phyloP scores from a whole-genome alignment of 768 basidiomycete species.

The Boletus rubroflammeus region DNA sequence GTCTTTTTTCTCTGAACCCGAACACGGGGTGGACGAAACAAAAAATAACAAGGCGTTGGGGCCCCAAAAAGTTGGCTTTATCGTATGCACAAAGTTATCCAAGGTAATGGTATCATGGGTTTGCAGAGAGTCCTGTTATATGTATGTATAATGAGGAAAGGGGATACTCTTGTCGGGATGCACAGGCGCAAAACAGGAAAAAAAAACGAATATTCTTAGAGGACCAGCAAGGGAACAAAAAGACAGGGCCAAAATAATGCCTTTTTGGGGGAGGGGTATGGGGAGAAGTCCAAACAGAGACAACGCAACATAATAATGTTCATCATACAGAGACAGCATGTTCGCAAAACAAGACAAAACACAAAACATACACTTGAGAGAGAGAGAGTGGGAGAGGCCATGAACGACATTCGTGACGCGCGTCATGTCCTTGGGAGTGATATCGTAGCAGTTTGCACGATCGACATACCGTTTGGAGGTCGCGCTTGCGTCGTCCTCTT shows the following conservation, averaged over 20 bases:
- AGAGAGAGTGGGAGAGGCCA: too few species aligned
- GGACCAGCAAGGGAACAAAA: background rate
- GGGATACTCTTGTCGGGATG: slow-evolving; percentile 18
- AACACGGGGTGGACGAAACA: background rate
- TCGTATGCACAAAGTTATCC: slow-evolving; percentile 16
- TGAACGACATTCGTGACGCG: background rate
- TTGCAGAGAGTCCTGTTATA: background rate
- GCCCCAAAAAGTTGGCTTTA: slow-evolving; percentile 6
- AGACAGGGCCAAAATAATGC: background rate
- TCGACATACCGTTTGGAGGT: slow-evolving; percentile 24
- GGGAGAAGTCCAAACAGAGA: background rate
- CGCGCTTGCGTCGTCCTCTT: slow-evolving; percentile 53
- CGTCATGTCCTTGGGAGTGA: slow-evolving; percentile 27
- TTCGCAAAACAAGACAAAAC: slow-evolving; percentile 2
- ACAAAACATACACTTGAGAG: background rate
- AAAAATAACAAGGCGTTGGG: background rate
- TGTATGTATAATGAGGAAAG: background rate
- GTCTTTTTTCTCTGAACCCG: background rate
- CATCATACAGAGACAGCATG: slow-evolving; percentile 12
- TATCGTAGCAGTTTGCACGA: slow-evolving; percentile 26
- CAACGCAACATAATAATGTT: slow-evolving; percentile 1
- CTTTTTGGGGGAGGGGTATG: background rate
- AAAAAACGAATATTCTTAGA: too few species aligned
- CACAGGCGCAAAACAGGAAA: background rate
- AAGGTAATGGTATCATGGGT: slow-evolving; percentile 15